Evolutionary conservation across 768 basidiomycete genomes (phyloP), one percentile per base, ranked within the genome.

Genomic region (Hypsizygus marmoreus): DNA sequence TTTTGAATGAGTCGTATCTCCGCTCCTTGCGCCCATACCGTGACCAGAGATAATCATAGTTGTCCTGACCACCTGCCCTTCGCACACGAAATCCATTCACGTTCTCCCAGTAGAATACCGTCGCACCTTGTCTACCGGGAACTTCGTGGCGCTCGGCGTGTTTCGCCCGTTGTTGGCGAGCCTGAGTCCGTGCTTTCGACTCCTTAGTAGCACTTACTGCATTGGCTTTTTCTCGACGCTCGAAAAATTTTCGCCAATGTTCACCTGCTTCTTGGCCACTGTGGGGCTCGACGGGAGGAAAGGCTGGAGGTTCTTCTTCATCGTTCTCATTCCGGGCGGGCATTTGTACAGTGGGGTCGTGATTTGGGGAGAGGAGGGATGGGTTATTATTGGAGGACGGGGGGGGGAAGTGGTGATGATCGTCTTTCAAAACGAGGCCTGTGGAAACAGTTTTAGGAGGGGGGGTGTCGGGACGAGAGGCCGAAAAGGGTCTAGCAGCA

Each of bases 51-150:
- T 32, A 20, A 9, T 44, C 45, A 25, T 49, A 50, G 4, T 50
- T 24, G 3, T 19, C 22, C 14, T 56, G 40, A 17, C 49, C 41
- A 8, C 49, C 44, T 13, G 47, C 39, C 37, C 22, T 44, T 14
- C 60, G 39, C 5, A 61, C 41, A 16, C 49, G 51, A 40, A 54
- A 59, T 11, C 57, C 57, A 38, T 58, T 45, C 10, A 54, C 49
- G 9, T 58, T 32, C 20, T 56, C 50, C 62, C 57, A 63, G 16
- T 38, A 23, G 42, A 32, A 63, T 8, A 63, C 56, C 23, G 20
- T 22, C 29, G 58, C 47, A 5, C 61, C 57, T 43, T 50, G 51
- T 40, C 26, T 53, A 4, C 58, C 58, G 0, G 56, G 60, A 11
- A 32, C 30, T 12, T 22, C 13, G 9, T 32, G n/a, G 13, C 29